Base-by-base conservation (phyloP, 192 early-diverging fungal species). In the Tieghemiomyces parasiticus region DNA sequence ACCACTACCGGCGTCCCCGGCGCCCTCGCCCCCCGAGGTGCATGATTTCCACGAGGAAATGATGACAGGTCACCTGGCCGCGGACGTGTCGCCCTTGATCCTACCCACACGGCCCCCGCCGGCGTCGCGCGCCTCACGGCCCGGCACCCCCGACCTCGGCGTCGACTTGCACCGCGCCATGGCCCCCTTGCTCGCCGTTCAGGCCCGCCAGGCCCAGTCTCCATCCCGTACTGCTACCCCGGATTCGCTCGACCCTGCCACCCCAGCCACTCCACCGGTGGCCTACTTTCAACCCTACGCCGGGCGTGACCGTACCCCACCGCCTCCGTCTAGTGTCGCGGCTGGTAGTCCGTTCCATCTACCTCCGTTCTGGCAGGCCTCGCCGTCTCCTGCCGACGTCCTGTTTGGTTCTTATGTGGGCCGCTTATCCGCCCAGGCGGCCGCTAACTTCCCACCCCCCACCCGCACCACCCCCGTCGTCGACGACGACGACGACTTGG, bases 41-140 rank as follows among this genome's bases (percentile, higher is more conserved):
- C 74, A 76, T 12, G 78, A 80, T 61, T 80, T 76, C 42, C 72
- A 78, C 30, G 78, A 80, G 54, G 78, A 80, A 49, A 80, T 80
- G 78, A 64, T 80, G 58, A 71, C 66, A 26, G 76, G 72, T n/a
- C 74, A 78, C n/a, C 46, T 60, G 59, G 59, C 59, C 20, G 49
- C 25, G 10, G 26, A 49, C 31, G 38, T 47, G 14, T 60, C 59
- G 8, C 46, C 59, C 2, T 29, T 56, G 19, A 56, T 56, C 16
- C 32, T 56, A 14, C 54, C 54, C 2, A 34, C 32, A 20, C 29
- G 33, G 20, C 50, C 50, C 4, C 50, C 50, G 26, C 54, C 54
- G 30, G 54, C 54, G 1, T 56, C 54, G 9, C 54, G 54, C 29
- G 34, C 28, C 20, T 56, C 54, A 13, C 54, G 54, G 9, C 29